These are phyloP conservation scores for Monosporascus sp. DNA, from an alignment of 2,329 filamentous ascomycete genomes.

Conservation along the genomic window DNA sequence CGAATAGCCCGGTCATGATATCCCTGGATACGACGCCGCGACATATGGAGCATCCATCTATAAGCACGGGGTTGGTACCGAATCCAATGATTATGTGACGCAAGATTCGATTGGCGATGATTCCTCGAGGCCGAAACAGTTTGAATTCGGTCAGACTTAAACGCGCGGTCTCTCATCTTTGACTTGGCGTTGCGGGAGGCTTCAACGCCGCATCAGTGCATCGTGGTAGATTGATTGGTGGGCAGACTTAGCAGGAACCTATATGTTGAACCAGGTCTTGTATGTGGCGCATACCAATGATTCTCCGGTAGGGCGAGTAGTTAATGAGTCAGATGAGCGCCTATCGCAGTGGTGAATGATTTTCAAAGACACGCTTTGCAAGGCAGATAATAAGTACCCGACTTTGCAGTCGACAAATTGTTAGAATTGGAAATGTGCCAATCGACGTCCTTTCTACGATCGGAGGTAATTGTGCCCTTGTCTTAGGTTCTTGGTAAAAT, in stretches of 20 bases:
- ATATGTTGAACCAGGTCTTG: background rate
- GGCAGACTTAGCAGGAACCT: background rate
- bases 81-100: slow-evolving; percentile 2
- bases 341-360: background rate
- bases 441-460: background rate
- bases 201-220: background rate
- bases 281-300: background rate
- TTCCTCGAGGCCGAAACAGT: slow-evolving; percentile 19
- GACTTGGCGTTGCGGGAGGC: slow-evolving; percentile 2
- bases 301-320: background rate
- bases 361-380: background rate
- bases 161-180: background rate
- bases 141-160: slow-evolving; percentile 7
- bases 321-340: background rate
- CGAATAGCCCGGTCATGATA: too few relatives aligned
- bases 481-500: background rate
- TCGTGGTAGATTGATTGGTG: background rate
- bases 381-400: too few relatives aligned
- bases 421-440: background rate
- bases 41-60: too few relatives aligned
- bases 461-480: background rate
- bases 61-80: too few relatives aligned
- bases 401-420: too few relatives aligned
- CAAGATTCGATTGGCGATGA: slow-evolving; percentile 17
- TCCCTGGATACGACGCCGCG: too few relatives aligned